Evolutionary conservation across 1,284 basidiomycete species (phyloP), one percentile per base, ranked within the genome.

Genomic region (Sutorius eximius): DNA sequence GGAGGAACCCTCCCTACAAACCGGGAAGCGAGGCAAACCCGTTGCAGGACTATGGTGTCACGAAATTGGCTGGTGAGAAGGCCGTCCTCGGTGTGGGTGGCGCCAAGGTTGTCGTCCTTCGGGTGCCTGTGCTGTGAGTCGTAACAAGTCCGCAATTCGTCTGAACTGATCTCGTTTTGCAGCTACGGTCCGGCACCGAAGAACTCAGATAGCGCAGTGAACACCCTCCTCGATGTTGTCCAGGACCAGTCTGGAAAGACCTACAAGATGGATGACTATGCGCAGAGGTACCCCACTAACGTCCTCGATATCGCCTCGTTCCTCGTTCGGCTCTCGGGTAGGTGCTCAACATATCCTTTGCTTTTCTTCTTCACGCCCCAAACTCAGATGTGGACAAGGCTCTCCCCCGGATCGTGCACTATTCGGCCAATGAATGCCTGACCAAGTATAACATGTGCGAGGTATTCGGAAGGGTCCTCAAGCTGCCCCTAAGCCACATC

Each of bases 201-300:
- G 51, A 91, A 92, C 63, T 80, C 83, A 5, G 91, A 94, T 61
- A 83, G 83, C 8, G 90, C 91, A 0, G 78, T 94, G 56, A 93
- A 93, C 65, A 79, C 89, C 56, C 77, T 94, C 12, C 67, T 93
- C 24, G 90, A 93, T 66, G 75, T 91, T 43, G 89, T 93, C 1
- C 74, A 81, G 56, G 88, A 91, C 64, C 87, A 86, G 63, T 87
- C 86, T 9, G 87, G 86, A 6, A 90, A 90, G 71, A 75, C 74
- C 47, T 91, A 91, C 74, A 89, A 82, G 66, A 93, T 93, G 91
- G 91, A 94, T 65, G 88, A 93, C 70, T 93, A 84, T 66, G 90
- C 89, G 13, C 89, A 85, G 18, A 79, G 91, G 20, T 91, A 86
- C 71, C 91, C 91, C 1, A 93, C 91, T 29, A 89, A 89, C 61